Conservation (phyloP, 352 stramenopile genomes). For the Globisporangium recalcitrans region DNA sequence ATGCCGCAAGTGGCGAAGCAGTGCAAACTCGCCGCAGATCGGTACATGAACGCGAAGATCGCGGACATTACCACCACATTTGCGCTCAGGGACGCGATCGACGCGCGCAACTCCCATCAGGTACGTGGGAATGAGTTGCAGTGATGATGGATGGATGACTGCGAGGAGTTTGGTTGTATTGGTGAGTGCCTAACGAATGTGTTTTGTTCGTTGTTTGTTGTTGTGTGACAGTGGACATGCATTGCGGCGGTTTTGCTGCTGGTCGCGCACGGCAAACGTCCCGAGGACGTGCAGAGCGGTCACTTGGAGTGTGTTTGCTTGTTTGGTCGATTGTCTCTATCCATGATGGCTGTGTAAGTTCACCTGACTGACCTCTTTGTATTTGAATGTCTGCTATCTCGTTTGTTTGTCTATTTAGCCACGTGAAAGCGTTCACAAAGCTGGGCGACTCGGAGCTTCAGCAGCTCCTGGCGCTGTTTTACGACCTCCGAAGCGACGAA, state of each 20-base stretch:
- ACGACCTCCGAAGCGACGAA: conserved; percentile 47
- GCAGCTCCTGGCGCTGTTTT: conserved; percentile 68
- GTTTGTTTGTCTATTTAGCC: conserved; percentile 17
- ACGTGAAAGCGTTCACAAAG: conserved; percentile 46
- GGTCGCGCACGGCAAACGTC: conserved; percentile 48
- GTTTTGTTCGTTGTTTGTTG: no score
- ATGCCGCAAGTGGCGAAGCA: conserved; percentile 49
- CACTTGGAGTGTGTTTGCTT: conserved; percentile 35
- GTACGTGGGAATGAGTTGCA: conserved; percentile 21
- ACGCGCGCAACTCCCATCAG: conserved; percentile 56
- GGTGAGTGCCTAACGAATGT: not conserved
- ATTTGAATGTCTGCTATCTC: no score
- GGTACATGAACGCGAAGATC: conserved; percentile 50
- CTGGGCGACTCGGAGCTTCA: conserved; percentile 56
- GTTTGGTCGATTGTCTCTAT: not conserved
- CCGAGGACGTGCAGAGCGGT: conserved; percentile 29
- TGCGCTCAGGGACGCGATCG: conserved; percentile 52
- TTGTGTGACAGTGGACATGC: conserved; percentile 60
- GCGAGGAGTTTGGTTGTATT: no score
- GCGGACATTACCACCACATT: conserved; percentile 56
- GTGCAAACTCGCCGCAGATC: conserved; percentile 45
- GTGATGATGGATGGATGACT: no score
- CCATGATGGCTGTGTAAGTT: not conserved
- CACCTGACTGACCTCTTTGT: conserved; percentile 3
- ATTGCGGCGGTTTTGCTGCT: conserved; percentile 61